phyloP scores from a whole-genome alignment of 352 stramenopile genomes.

The Halophytophthora polymorphica region DNA sequence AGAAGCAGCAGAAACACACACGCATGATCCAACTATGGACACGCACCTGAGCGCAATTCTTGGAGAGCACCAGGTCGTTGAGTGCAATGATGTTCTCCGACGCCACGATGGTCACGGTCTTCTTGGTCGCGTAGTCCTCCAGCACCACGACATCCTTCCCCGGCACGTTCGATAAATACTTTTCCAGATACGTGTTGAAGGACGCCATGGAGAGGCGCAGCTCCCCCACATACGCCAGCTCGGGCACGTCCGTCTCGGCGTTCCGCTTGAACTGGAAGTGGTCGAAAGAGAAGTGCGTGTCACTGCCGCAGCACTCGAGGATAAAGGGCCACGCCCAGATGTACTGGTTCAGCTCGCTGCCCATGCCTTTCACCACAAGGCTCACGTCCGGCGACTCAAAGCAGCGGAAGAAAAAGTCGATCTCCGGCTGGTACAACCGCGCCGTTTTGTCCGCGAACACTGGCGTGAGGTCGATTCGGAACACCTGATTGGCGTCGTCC shows the following conservation, averaged over 20 bases:
- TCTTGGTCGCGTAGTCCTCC: slow-evolving; percentile 69
- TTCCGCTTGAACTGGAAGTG: slow-evolving; percentile 72
- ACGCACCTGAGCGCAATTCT: slow-evolving; percentile 63
- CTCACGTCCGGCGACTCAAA: slow-evolving; percentile 80
- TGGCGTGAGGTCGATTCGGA: slow-evolving; percentile 61
- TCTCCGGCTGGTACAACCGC: slow-evolving; percentile 54
- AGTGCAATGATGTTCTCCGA: slow-evolving; percentile 75
- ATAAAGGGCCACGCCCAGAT: slow-evolving; percentile 83
- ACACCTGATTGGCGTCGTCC: slow-evolving; percentile 56
- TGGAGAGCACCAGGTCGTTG: slow-evolving; percentile 63
- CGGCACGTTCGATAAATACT: slow-evolving; percentile 54
- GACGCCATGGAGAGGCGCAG: slow-evolving; percentile 66
- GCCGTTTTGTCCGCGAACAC: slow-evolving; percentile 47
- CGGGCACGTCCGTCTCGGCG: slow-evolving; percentile 34
- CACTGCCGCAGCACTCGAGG: slow-evolving; percentile 67
- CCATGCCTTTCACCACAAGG: slow-evolving; percentile 77
- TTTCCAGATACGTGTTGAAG: slow-evolving; percentile 77
- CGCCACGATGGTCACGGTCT: slow-evolving; percentile 57
- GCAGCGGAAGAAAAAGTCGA: slow-evolving; percentile 67
- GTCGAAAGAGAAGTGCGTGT: slow-evolving; percentile 71
- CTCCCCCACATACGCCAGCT: slow-evolving; percentile 69
- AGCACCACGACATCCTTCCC: slow-evolving; percentile 65
- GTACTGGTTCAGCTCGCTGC: slow-evolving; percentile 75
- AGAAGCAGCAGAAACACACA: background rate
- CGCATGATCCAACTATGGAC: no score